These are phyloP conservation scores for Carex parvula DNA, from an alignment of 176 grass and related monocot species.

Conservation along the genomic window DNA sequence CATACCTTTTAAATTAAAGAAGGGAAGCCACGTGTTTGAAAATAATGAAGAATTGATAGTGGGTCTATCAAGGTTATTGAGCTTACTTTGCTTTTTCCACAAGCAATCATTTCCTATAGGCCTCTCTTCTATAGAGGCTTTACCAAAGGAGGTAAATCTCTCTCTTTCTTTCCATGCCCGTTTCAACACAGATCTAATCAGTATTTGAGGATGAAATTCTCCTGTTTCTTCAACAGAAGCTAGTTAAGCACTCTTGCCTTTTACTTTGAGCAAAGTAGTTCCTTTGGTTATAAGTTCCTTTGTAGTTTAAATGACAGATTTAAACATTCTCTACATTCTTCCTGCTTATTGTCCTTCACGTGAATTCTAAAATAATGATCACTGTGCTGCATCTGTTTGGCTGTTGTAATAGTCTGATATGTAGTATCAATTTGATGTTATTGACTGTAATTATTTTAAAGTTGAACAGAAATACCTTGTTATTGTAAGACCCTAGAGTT, in stretches of 20 bases:
- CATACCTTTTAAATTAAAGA: not conserved
- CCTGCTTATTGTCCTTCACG: not conserved
- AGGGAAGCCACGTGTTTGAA: not conserved
- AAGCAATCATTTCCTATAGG: not conserved
- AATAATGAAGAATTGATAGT: not conserved
- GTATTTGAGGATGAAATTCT: not conserved
- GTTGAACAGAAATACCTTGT: not conserved
- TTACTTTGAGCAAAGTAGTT: not conserved
- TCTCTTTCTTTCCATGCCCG: not conserved
- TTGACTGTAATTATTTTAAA: not conserved
- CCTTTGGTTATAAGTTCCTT: not conserved
- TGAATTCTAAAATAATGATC: not conserved
- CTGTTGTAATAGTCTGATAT: not conserved
- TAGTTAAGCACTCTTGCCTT: not conserved
- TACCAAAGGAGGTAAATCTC: not conserved
- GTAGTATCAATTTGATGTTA: not conserved
- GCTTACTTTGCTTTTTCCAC: not conserved
- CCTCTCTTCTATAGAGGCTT: not conserved
- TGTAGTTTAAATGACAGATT: not conserved
- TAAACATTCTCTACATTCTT: not conserved
- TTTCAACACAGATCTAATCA: not conserved
- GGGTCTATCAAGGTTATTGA: not conserved
- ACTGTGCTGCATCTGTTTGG: not conserved
- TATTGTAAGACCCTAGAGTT: not conserved
- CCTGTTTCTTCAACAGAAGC: constrained; percentile 4